Evolutionary conservation across 805 yeast species (phyloP).

Genomic region (Candida lessepsii): DNA sequence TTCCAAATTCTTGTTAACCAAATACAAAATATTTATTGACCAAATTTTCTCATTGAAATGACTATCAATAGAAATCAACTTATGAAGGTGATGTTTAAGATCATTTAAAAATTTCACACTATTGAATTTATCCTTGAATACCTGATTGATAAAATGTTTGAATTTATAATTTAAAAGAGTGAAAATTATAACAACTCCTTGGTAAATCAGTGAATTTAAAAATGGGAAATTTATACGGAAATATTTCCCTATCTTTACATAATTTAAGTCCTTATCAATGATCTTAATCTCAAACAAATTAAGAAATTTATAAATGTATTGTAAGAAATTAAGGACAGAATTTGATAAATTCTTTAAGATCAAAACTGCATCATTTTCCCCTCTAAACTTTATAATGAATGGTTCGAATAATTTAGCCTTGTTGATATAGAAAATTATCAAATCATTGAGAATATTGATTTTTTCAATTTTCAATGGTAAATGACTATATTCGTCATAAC

Average conservation of each 20-base stretch:
- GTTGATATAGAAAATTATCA: constrained; percentile 48
- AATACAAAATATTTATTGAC: constrained; percentile 33
- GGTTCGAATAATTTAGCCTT: constrained; percentile 53
- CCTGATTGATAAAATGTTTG: constrained; percentile 16
- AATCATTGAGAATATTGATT: constrained; percentile 42
- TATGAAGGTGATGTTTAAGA: constrained; percentile 23
- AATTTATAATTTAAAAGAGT: constrained; percentile 46
- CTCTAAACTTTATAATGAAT: constrained; percentile 37
- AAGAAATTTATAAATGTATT: constrained; percentile 33
- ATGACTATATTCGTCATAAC: constrained; percentile 20
- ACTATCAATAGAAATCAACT: constrained; percentile 24
- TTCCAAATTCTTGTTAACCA: constrained; percentile 30
- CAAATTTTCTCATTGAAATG: constrained; percentile 27
- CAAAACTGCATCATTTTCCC: constrained; percentile 20
- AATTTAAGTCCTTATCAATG: constrained; percentile 7
- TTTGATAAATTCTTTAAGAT: constrained; percentile 38
- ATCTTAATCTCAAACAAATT: constrained; percentile 22
- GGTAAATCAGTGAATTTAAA: constrained; percentile 49
- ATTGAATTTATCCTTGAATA: constrained; percentile 11
- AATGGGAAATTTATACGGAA: constrained; percentile 43
- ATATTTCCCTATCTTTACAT: constrained; percentile 28
- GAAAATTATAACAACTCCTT: constrained; percentile 50
- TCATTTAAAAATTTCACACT: constrained; percentile 19
- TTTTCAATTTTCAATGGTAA: constrained; percentile 24
- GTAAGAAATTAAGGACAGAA: constrained; percentile 39